phyloP scores from a whole-genome alignment of 768 basidiomycete genomes.

The Floccularia luteovirens region DNA sequence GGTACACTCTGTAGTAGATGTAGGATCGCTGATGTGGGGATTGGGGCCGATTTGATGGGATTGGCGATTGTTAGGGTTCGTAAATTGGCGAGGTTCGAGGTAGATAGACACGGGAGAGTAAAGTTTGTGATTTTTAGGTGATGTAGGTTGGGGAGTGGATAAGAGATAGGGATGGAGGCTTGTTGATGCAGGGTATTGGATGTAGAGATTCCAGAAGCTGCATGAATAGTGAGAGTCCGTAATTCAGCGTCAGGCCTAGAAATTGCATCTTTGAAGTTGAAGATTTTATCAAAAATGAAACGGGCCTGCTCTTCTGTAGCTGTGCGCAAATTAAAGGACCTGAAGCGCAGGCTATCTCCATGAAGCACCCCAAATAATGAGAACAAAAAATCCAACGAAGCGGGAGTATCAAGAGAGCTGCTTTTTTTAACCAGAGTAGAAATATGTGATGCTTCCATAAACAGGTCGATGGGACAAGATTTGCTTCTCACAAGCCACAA shows the following conservation, averaged over 20 bases:
- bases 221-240: neutral
- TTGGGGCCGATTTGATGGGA: conserved; percentile 14
- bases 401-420: neutral
- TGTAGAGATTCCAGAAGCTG: too few relatives aligned
- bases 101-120: conserved; percentile 12
- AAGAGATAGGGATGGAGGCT: neutral
- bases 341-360: neutral
- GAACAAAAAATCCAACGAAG: neutral
- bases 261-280: neutral
- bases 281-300: neutral
- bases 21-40: conserved; percentile 12
- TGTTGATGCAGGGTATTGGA: too few relatives aligned
- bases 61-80: conserved; percentile 13
- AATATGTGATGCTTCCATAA: conserved; percentile 9
- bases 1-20: conserved; percentile 11
- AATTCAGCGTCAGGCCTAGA: neutral
- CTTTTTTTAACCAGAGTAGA: conserved; percentile 5
- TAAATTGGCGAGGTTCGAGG: conserved; percentile 10
- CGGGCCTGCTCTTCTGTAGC: neutral
- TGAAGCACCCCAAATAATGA: neutral
- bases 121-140: conserved; percentile 16
- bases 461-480: conserved; percentile 15
- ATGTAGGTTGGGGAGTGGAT: neutral
- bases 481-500: conserved; percentile 21
- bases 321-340: neutral